A percentile compares a stretch with the other conserved stretches of the same genome.
Conservation (phyloP, 352 stramenopile genomes). For the Phytophthora megakarya region DNA sequence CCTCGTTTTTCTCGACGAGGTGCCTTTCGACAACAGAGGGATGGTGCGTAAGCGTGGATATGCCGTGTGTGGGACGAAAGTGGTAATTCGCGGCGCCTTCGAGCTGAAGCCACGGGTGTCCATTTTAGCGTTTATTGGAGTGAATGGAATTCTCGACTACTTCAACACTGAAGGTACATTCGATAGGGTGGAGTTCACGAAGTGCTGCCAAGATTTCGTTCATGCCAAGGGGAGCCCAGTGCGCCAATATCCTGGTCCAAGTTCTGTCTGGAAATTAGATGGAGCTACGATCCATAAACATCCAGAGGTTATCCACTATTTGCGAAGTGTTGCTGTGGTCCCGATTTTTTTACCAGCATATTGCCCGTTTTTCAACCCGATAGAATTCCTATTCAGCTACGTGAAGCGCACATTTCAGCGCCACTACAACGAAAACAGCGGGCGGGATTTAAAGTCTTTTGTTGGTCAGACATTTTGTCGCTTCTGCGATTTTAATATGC, state of each 20-base stretch:
- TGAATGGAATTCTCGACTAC: constrained; percentile 34
- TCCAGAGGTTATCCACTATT: constrained; percentile 39
- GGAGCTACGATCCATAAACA: constrained; percentile 32
- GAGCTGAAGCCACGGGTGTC: constrained; percentile 34
- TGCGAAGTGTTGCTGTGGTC: constrained; percentile 28
- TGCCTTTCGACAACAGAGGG: constrained; percentile 37
- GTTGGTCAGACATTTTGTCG: too few species aligned
- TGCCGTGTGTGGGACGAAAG: constrained; percentile 18
- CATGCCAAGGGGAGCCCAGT: constrained; percentile 9
- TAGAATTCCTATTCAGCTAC: constrained; percentile 38
- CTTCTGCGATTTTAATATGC: too few species aligned
- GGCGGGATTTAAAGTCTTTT: too few species aligned
- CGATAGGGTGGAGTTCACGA: constrained; percentile 29
- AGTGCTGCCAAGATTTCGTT: constrained; percentile 30
- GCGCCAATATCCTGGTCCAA: constrained; percentile 24
- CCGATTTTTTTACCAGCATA: constrained; percentile 33
- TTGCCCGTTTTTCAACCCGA: constrained; percentile 42
- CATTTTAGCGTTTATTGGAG: constrained; percentile 21
- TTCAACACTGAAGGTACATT: constrained; percentile 39
- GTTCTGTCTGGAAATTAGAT: constrained; percentile 43
- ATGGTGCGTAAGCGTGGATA: constrained; percentile 39
- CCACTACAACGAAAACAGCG: constrained; percentile 20
- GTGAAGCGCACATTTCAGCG: constrained; percentile 15
- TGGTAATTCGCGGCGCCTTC: constrained; percentile 35
- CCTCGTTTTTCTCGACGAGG: constrained; percentile 38